A percentile compares a stretch with the other conserved stretches of the same genome.
phyloP scores from a whole-genome alignment of 192 early-diverging fungal genomes.

The Rhizophlyctis rosea region DNA sequence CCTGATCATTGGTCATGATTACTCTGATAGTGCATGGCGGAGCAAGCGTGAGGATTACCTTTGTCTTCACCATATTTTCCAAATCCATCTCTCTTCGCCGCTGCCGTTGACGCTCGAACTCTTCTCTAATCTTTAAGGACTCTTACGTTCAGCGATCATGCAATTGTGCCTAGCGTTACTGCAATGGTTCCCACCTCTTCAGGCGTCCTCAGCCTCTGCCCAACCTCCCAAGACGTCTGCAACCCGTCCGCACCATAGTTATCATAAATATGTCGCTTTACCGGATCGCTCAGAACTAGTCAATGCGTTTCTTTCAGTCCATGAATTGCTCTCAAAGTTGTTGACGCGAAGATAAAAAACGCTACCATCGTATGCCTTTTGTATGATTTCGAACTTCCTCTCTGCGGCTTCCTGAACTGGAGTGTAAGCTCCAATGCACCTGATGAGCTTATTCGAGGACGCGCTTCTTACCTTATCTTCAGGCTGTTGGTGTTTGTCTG shows the following conservation, averaged over 20 bases:
- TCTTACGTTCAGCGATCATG: background rate
- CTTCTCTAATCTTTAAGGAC: constrained; percentile 37
- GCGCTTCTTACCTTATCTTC: constrained; percentile 35
- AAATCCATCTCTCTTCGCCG: constrained; percentile 36
- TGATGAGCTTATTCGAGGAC: background rate
- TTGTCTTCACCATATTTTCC: constrained; percentile 44
- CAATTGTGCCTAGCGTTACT: too few species aligned
- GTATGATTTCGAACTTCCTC: constrained; percentile 44
- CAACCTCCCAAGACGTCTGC: constrained; percentile 47
- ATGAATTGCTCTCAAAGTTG: constrained; percentile 16
- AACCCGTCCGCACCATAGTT: constrained; percentile 48
- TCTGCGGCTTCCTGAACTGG: constrained; percentile 37
- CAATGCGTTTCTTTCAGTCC: background rate
- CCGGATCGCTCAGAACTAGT: constrained; percentile 45
- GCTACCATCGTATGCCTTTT: constrained; percentile 48
- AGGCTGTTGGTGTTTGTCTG: constrained; percentile 48
- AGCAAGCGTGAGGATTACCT: constrained; percentile 1
- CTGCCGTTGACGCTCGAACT: constrained; percentile 41
- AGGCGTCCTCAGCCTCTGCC: constrained; percentile 21
- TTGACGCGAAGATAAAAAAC: too few species aligned
- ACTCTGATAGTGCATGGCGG: background rate
- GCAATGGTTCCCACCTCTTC: constrained; percentile 36
- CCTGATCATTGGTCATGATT: constrained; percentile 6
- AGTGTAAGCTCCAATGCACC: background rate
- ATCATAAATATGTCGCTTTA: constrained; percentile 54